These are phyloP conservation scores for Metarhizium robertsii DNA, from an alignment of 2,329 filamentous ascomycete species.

Conservation along the genomic window DNA sequence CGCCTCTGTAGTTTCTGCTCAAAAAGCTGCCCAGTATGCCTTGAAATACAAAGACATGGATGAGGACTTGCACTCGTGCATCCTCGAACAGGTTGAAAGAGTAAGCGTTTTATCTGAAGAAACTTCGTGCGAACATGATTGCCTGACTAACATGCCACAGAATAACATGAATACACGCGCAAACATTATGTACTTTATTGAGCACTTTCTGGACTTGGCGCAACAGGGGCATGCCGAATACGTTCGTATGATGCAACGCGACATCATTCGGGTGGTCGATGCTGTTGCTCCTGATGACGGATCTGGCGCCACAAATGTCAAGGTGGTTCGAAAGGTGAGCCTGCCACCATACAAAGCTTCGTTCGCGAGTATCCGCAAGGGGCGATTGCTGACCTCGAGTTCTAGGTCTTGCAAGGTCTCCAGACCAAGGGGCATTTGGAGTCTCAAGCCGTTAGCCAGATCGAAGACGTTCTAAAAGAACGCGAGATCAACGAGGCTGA, in stretches of 20 bases:
- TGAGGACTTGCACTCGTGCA: slow-evolving; percentile 95
- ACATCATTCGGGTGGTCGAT: slow-evolving; percentile 86
- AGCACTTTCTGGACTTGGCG: slow-evolving; percentile 84
- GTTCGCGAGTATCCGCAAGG: not conserved
- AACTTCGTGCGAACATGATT: not conserved
- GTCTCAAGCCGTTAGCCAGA: slow-evolving; percentile 64
- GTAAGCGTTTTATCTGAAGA: slow-evolving; percentile 28
- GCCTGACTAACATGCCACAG: slow-evolving; percentile 25
- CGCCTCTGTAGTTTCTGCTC: slow-evolving; percentile 77
- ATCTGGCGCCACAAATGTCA: slow-evolving; percentile 85
- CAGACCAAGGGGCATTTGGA: slow-evolving; percentile 64
- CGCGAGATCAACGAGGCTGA: slow-evolving; percentile 58
- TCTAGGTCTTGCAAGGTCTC: slow-evolving; percentile 58
- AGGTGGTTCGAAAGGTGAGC: slow-evolving; percentile 73
- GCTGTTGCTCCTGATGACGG: slow-evolving; percentile 82
- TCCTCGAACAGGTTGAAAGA: slow-evolving; percentile 86
- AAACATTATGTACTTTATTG: slow-evolving; percentile 99
- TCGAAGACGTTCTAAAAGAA: slow-evolving; percentile 75
- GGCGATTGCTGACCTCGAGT: not conserved
- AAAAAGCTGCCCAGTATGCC: slow-evolving; percentile 91
- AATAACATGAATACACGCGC: slow-evolving; percentile 95
- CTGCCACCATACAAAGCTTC: not conserved
- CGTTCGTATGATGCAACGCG: slow-evolving; percentile 87
- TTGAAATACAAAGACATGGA: slow-evolving; percentile 90
- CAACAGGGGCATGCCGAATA: slow-evolving; percentile 70